Evolutionary conservation across 2,329 filamentous ascomycete genomes (phyloP).

Genomic region (Fusarium floridanum): DNA sequence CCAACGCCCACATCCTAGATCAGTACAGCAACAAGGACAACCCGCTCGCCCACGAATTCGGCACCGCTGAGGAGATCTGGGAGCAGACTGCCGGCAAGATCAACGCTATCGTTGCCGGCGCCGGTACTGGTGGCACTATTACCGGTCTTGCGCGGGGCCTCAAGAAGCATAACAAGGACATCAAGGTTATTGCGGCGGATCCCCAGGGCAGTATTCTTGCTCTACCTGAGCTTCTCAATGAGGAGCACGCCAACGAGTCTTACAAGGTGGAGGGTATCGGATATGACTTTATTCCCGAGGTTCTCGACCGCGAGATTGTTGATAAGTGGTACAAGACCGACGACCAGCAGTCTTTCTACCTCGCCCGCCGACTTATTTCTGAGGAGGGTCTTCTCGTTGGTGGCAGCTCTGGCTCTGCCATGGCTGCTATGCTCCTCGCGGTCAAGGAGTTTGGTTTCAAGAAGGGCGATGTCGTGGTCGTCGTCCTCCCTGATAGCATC

Average conservation of each 20-base stretch:
- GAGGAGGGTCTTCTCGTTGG: slow-evolving; percentile 96
- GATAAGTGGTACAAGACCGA: slow-evolving; percentile 99
- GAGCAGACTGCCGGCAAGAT: slow-evolving; percentile 85
- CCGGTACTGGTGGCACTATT: slow-evolving; percentile 94
- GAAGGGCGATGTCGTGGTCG: slow-evolving; percentile 89
- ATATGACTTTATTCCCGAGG: slow-evolving; percentile 98
- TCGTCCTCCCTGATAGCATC: slow-evolving; percentile 94
- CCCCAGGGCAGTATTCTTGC: slow-evolving; percentile 92
- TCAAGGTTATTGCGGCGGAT: slow-evolving; percentile 92
- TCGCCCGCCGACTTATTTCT: slow-evolving; percentile 88
- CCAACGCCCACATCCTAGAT: slow-evolving; percentile 94
- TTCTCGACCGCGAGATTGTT: slow-evolving; percentile 82
- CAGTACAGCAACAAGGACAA: slow-evolving; percentile 94
- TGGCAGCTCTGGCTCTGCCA: slow-evolving; percentile 92
- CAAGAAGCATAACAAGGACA: slow-evolving; percentile 82
- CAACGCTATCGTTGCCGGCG: slow-evolving; percentile 86
- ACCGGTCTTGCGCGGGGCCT: slow-evolving; percentile 87
- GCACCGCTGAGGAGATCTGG: slow-evolving; percentile 97
- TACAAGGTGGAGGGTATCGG: slow-evolving; percentile 99
- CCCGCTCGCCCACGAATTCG: slow-evolving; percentile 89
- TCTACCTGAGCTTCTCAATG: slow-evolving; percentile 80
- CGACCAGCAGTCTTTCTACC: slow-evolving; percentile 90
- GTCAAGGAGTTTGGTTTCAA: slow-evolving; percentile 81
- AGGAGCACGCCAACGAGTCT: slow-evolving; percentile 80
- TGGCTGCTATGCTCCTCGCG: slow-evolving; percentile 83